Conservation (phyloP, 2,329 filamentous ascomycete genomes). For the Metarhizium robertsii region DNA sequence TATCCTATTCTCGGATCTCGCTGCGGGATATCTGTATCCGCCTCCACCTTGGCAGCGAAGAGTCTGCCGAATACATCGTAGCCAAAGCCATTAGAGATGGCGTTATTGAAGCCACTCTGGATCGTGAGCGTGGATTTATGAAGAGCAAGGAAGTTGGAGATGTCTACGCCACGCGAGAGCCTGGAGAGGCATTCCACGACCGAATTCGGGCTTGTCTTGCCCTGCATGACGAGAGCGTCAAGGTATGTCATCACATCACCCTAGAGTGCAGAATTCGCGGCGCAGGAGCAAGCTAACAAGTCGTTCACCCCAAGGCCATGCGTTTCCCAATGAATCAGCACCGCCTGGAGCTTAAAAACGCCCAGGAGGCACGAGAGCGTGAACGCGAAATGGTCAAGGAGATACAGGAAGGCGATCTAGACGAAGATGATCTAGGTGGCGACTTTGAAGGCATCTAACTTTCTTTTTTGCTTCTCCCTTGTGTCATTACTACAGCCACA, state of each 20-base stretch:
- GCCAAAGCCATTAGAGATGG: slow-evolving; percentile 97
- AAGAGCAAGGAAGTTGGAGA: slow-evolving; percentile 96
- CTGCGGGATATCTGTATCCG: slow-evolving; percentile 95
- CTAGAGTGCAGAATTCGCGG: not conserved
- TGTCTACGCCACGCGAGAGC: slow-evolving; percentile 91
- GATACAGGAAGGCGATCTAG: slow-evolving; percentile 94
- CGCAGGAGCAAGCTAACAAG: slow-evolving; percentile 10
- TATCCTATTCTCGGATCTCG: slow-evolving; percentile 95
- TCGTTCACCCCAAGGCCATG: slow-evolving; percentile 60
- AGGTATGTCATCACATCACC: slow-evolving; percentile 46
- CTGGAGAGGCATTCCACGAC: slow-evolving; percentile 94
- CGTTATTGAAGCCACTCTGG: slow-evolving; percentile 89
- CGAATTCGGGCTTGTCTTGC: slow-evolving; percentile 86
- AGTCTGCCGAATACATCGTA: slow-evolving; percentile 98
- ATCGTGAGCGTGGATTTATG: slow-evolving; percentile 94
- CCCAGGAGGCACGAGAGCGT: slow-evolving; percentile 92
- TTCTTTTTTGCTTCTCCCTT: slow-evolving; percentile 3
- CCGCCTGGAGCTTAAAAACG: slow-evolving; percentile 91
- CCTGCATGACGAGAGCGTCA: slow-evolving; percentile 95
- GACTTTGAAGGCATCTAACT: slow-evolving; percentile 91
- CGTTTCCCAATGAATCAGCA: slow-evolving; percentile 99
- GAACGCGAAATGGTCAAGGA: slow-evolving; percentile 98
- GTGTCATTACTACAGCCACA: slow-evolving; percentile 10
- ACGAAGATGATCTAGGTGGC: slow-evolving; percentile 90
- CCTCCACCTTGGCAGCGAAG: slow-evolving; percentile 85